These are phyloP conservation scores for Rhodotorula sp. DNA, from an alignment of 1,284 basidiomycete genomes.

Conservation along the genomic window DNA sequence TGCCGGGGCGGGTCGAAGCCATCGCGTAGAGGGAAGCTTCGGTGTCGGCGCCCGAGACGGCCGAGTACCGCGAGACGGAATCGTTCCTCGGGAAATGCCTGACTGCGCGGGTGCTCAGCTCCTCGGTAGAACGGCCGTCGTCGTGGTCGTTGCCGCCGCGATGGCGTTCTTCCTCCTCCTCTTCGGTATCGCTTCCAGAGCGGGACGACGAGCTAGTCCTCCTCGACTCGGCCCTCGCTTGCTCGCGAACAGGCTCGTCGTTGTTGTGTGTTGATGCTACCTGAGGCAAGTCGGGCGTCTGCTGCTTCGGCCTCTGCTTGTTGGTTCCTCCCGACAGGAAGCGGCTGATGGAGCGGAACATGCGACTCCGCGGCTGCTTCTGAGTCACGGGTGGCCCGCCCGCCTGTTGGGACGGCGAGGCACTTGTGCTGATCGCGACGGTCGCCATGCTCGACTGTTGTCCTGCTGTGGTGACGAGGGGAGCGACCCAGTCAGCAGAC, in stretches of 20 bases:
- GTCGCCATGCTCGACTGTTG: too few relatives aligned
- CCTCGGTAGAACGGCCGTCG: neutral
- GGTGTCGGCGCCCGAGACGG: constrained; percentile 38
- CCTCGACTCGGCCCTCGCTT: neutral
- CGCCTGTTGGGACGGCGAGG: neutral
- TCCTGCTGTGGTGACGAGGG: too few relatives aligned
- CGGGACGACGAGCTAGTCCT: neutral
- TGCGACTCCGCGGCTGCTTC: constrained; percentile 6
- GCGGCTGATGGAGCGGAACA: constrained; percentile 25
- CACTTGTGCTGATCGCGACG: too few relatives aligned
- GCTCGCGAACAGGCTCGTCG: neutral
- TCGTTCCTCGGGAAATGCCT: neutral
- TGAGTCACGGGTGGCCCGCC: neutral
- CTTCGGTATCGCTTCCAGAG: neutral
- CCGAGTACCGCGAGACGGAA: constrained; percentile 3
- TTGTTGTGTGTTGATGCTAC: neutral
- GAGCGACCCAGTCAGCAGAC: too few relatives aligned
- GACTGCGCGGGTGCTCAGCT: neutral
- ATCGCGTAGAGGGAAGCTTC: constrained; percentile 43
- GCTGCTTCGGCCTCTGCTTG: constrained; percentile 23
- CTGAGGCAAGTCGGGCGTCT: neutral
- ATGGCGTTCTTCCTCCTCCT: neutral
- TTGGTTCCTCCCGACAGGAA: constrained; percentile 21
- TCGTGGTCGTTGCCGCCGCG: constrained; percentile 7
- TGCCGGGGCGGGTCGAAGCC: constrained; percentile 36